These are phyloP conservation scores for Houttuynia cordata DNA, from an alignment of 164 flowering plant species.

Conservation along the genomic window DNA sequence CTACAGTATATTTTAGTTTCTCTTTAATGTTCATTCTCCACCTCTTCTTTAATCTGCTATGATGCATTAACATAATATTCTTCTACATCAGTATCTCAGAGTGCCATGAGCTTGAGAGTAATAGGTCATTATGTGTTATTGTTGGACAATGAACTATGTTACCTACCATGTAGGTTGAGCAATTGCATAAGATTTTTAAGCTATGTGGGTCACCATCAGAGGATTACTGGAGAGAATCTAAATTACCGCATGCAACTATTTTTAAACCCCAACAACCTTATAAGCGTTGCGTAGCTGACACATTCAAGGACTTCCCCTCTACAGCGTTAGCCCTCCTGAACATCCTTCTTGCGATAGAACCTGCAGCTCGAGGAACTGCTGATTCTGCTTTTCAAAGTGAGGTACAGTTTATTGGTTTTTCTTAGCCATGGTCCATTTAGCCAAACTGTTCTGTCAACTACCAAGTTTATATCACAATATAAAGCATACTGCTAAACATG, in stretches of 20 bases:
- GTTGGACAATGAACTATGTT: background rate
- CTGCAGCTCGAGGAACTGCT: slow-evolving; percentile 59
- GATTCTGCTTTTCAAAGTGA: slow-evolving; percentile 64
- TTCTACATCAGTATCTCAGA: too few species aligned
- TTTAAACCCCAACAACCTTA: slow-evolving; percentile 86
- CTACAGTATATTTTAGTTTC: too few species aligned
- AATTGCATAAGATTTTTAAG: slow-evolving; percentile 86
- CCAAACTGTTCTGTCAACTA: too few species aligned
- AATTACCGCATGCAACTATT: slow-evolving; percentile 69
- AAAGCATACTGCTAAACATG: too few species aligned
- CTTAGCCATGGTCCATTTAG: background rate
- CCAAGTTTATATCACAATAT: too few species aligned
- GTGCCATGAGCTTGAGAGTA: too few species aligned
- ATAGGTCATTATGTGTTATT: too few species aligned
- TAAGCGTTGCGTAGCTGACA: slow-evolving; percentile 49
- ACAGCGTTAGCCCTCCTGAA: slow-evolving; percentile 60
- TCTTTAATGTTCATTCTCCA: too few species aligned
- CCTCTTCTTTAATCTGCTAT: too few species aligned
- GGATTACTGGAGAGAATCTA: slow-evolving; percentile 75
- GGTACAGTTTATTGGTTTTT: slow-evolving; percentile 18
- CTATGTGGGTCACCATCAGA: slow-evolving; percentile 93
- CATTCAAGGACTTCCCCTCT: slow-evolving; percentile 67
- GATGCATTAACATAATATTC: too few species aligned
- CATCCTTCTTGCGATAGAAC: slow-evolving; percentile 72
- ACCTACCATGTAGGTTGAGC: slow-evolving; percentile 50